Evolutionary conservation across 768 basidiomycete genomes (phyloP).

Genomic region (Phlebiopsis flavidoalba): DNA sequence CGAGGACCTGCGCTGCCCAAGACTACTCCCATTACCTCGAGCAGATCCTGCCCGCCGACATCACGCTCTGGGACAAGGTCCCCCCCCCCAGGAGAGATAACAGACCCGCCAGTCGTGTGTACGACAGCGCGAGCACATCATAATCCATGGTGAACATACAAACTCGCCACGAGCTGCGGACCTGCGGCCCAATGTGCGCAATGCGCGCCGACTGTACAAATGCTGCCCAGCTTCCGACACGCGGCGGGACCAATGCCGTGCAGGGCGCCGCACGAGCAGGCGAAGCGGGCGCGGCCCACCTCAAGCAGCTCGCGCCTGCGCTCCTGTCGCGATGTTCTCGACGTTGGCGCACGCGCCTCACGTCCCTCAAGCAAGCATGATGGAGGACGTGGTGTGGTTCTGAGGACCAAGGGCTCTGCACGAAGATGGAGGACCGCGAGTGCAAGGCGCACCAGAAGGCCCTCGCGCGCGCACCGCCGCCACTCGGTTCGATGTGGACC

Average conservation of each 20-base stretch:
- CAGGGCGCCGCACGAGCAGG: background rate
- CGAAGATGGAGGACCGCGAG: background rate
- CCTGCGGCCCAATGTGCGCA: background rate
- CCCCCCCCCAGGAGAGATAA: too few relatives aligned
- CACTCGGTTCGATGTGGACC: background rate
- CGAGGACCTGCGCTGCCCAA: background rate
- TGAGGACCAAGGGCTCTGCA: background rate
- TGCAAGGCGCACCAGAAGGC: background rate
- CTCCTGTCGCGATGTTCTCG: background rate
- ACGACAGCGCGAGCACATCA: background rate
- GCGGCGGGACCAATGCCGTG: background rate
- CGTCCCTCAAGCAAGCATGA: background rate
- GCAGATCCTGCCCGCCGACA: background rate
- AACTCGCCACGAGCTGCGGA: background rate
- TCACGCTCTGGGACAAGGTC: background rate
- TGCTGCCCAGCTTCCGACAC: background rate
- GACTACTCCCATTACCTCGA: background rate
- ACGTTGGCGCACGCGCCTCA: background rate
- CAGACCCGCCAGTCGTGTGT: background rate
- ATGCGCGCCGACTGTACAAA: slow-evolving; percentile 4
- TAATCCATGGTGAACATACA: slow-evolving; percentile 4
- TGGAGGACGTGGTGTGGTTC: background rate
- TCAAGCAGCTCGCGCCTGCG: background rate
- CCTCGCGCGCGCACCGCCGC: background rate
- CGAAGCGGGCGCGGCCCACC: background rate